Evolutionary conservation across 176 grass and related monocot species (phyloP).

Genomic region (Tillandsia leiboldiana): DNA sequence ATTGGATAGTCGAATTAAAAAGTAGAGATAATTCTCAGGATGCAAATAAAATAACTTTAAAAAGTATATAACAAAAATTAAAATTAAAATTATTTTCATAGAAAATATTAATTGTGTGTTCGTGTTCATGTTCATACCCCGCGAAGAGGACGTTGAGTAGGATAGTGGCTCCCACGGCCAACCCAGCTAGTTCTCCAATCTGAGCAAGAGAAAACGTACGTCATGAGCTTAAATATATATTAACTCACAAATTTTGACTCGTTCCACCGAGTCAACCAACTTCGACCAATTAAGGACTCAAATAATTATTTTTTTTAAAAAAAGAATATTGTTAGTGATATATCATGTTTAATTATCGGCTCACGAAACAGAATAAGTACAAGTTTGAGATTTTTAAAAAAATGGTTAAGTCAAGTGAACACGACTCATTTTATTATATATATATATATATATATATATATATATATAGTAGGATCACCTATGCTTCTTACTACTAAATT

Average conservation of each 20-base stretch:
- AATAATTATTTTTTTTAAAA: no score
- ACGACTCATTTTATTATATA: not conserved
- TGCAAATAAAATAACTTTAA: no score
- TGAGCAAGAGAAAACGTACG: slow-evolving; percentile 8
- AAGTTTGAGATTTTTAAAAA: not conserved
- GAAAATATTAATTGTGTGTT: not conserved
- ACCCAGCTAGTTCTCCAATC: slow-evolving; percentile 66
- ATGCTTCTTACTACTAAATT: no score
- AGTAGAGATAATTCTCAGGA: no score
- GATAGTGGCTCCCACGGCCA: slow-evolving; percentile 66
- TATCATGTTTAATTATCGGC: no score
- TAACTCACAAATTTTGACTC: not conserved
- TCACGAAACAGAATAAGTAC: not conserved
- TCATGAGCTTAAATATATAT: not conserved
- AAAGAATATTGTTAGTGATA: no score
- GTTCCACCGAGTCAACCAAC: no score
- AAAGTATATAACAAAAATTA: no score
- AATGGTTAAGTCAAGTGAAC: not conserved
- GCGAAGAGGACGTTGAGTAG: slow-evolving; percentile 65
- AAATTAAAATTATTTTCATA: not conserved
- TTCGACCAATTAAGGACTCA: no score
- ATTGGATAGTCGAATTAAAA: no score
- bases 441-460: no score
- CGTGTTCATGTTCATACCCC: slow-evolving; percentile 31
- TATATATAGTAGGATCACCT: no score